Evolutionary conservation across 2,329 filamentous ascomycete species (phyloP), one percentile per base, ranked within the genome.

Genomic region (Dothidotthia symphoricarpi): DNA sequence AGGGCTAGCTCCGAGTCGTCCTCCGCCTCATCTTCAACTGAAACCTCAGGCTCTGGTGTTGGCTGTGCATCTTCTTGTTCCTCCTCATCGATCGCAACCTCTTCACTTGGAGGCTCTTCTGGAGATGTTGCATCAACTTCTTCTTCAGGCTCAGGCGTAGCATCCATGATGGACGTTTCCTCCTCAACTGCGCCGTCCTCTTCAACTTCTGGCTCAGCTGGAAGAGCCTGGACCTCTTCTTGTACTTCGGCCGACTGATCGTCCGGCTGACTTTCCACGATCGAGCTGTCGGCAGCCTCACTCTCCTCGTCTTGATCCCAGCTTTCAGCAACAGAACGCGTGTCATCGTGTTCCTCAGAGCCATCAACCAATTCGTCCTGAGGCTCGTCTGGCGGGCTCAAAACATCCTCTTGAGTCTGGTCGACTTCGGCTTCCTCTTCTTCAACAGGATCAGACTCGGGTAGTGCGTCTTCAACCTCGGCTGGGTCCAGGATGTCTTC

Each of bases 161-260:
- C 10, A 16, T 31, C 34, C 6, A n/a, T 29, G 6, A 19, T 33
- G 27, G 24, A 16, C 14, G 19, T 16, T 24, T 31, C 39, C n/a
- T 41, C 31, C 17, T 35, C 41, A n/a, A 31, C 32, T 14, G 22
- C 16, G n/a, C 6, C 13, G 12, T 34, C 19, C 12, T 36, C 31
- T 14, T 35, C 33, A 19, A 6, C 12, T 12, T 22, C 11, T 28
- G 34, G 24, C 24, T 39, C 36, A 11, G 17, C 27, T 9, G 26
- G n/a, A 27, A 15, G 15, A 16, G 19, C 15, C 24, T 16, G 14
- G 3, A 26, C 25, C 12, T 14, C 29, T 13, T 14, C 28, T 17
- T 24, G n/a, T 27, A 24, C 33, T 14, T 14, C 32, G 24, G 31
- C 7, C 12, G 31, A 27, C 19, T 26, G 31, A 9, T 37, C 35